Evolutionary conservation across 129 eudicot species (phyloP), one percentile per base, ranked within the genome.

Genomic region (Gnaphalium uliginosum): DNA sequence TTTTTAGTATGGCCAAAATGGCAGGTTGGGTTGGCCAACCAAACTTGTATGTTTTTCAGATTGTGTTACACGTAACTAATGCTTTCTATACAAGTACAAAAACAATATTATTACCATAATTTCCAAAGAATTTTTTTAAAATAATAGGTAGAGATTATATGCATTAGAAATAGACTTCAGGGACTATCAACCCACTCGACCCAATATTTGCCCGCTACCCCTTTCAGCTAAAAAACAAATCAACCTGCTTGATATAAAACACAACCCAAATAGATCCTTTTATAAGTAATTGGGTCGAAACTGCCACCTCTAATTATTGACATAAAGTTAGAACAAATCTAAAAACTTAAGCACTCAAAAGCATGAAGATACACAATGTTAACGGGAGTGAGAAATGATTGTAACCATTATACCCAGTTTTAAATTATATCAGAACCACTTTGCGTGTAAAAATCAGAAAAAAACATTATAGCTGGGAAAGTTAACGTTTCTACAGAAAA

Each of bases 271-370:
- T 53, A 3, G 43, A 51, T 70, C 24, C 26, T n/a, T n/a, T n/a
- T n/a, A 69, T 69, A n/a, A n/a, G n/a, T 46, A 53, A 53, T 23
- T 53, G 63, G 72, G 33, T 33, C 23, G 14, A 29, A 53, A 51
- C n/a, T n/a, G n/a, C n/a, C n/a, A n/a, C n/a, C n/a, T n/a, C n/a
- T n/a, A n/a, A n/a, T n/a, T n/a, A n/a, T n/a, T n/a, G 5, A 15
- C 32, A 69, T 48, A 15, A 63, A 62, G 71, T 62, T 74, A 63
- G n/a, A n/a, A n/a, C n/a, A n/a, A 37, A 1, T 32, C 50, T 32
- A 32, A 6, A 57, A 66, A 51, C 65, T 76, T 66, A 22, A 11
- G 66, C 56, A 66, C 72, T 21, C 8, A 15, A 10, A 51, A 65
- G 67, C 30, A 24, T 37, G 29, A 67, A 48, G 30, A 54, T 56